Conservation (phyloP, 768 basidiomycete species). For the Porpolomopsis calyptriformis region DNA sequence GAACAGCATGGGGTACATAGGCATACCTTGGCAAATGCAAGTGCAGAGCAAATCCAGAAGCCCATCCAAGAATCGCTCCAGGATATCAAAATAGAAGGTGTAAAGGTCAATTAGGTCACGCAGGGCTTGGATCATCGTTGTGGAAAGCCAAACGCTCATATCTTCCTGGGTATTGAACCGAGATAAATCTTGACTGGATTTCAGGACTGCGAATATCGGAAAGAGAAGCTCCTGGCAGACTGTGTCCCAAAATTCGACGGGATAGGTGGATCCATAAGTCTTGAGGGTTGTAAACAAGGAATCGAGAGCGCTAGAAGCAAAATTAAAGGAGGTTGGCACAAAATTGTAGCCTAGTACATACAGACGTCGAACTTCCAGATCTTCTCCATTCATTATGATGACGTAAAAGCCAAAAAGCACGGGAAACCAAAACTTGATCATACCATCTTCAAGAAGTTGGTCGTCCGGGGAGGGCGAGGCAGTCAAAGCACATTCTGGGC, state of each 20-base stretch:
- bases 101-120: constrained; percentile 93
- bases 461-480: constrained; percentile 14
- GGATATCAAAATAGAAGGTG: constrained; percentile 85
- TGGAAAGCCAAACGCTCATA: constrained; percentile 98
- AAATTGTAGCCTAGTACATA: constrained; percentile 33
- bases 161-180: constrained; percentile 95
- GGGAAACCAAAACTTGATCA: constrained; percentile 97
- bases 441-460: constrained; percentile 58
- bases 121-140: constrained; percentile 97
- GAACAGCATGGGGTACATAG: constrained; percentile 12
- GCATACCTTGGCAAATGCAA: constrained; percentile 98
- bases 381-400: constrained; percentile 99
- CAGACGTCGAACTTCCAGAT: constrained; percentile 93
- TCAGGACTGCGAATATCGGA: constrained; percentile 95
- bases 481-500: constrained; percentile 50
- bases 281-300: constrained; percentile 92
- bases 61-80: constrained; percentile 89
- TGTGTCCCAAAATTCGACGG: constrained; percentile 95
- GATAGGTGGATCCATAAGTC: constrained; percentile 74
- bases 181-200: constrained; percentile 84
- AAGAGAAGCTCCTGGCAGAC: constrained; percentile 93
- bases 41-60: constrained; percentile 86
- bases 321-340: constrained; percentile 5
- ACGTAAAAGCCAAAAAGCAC: constrained; percentile 97
- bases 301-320: constrained; percentile 69